Evolutionary conservation across 2,329 filamentous ascomycete species (phyloP).

Genomic region (Cordyceps fumosorosea): DNA sequence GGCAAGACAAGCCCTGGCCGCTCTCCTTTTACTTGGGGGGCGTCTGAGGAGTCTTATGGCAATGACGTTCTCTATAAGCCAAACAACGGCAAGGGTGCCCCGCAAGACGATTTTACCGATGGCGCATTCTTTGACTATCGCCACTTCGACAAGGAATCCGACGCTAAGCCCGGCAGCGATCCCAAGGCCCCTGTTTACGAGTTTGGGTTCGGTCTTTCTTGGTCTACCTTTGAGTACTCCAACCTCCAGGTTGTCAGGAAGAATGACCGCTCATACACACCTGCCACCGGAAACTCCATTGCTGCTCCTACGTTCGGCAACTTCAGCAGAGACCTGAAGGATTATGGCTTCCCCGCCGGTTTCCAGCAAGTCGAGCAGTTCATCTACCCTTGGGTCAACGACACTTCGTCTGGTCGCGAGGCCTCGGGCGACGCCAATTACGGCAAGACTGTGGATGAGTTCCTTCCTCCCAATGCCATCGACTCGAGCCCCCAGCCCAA

Average conservation of each 20-base stretch:
- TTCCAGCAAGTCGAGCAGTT: constrained; percentile 47
- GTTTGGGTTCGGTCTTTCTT: constrained; percentile 74
- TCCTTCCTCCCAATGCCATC: constrained; percentile 52
- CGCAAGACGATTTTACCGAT: constrained; percentile 69
- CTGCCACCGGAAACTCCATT: constrained; percentile 55
- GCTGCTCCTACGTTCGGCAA: constrained; percentile 60
- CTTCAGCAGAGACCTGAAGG: constrained; percentile 52
- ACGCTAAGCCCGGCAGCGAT: constrained; percentile 25
- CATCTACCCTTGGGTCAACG: constrained; percentile 70
- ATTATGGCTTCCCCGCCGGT: constrained; percentile 61
- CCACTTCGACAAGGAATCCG: constrained; percentile 58
- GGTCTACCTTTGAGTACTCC: constrained; percentile 74
- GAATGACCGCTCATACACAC: constrained; percentile 44
- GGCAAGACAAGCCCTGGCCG: constrained; percentile 74
- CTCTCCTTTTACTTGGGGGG: constrained; percentile 74
- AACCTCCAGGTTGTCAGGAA: constrained; percentile 52
- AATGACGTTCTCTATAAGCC: constrained; percentile 59
- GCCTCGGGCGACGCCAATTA: constrained; percentile 55
- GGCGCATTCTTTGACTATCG: constrained; percentile 69
- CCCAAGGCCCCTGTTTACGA: constrained; percentile 65
- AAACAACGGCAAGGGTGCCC: constrained; percentile 59
- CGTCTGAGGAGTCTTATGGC: constrained; percentile 60
- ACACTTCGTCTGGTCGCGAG: constrained; percentile 46
- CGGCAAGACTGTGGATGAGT: constrained; percentile 49
- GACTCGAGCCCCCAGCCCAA: constrained; percentile 52